phyloP scores from a whole-genome alignment of 2,329 filamentous ascomycete genomes.

The Ophiosphaerella narmari region DNA sequence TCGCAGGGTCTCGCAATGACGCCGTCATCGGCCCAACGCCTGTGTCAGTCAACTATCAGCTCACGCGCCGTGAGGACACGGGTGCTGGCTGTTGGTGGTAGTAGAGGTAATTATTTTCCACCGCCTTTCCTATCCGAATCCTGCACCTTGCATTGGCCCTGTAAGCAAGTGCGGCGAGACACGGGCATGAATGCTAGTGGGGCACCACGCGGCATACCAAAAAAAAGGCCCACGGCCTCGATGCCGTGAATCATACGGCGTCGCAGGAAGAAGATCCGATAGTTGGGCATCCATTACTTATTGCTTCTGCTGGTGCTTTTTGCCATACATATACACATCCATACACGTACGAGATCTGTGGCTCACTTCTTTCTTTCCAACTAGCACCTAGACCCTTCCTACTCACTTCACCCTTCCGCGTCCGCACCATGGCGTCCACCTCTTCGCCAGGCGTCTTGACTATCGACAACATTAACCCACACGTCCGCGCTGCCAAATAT shows the following conservation, averaged over 20 bases:
- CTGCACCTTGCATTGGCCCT: not conserved
- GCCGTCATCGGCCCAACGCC: conserved; percentile 37
- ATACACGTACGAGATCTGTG: not conserved
- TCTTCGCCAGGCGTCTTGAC: conserved; percentile 59
- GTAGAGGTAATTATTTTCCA: conserved; percentile 34
- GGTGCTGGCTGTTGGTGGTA: conserved; percentile 13
- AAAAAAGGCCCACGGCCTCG: conserved; percentile 28
- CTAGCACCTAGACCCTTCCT: conserved; percentile 12
- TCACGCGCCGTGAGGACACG: conserved; percentile 15
- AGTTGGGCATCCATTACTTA: not conserved
- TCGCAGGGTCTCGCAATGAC: conserved; percentile 33
- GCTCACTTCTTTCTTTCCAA: conserved; percentile 14
- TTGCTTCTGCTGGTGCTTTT: conserved; percentile 9
- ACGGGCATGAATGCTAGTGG: conserved; percentile 28
- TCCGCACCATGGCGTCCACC: conserved; percentile 50
- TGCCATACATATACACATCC: too few species aligned
- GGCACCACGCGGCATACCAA: conserved; percentile 31
- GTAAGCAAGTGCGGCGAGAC: conserved; percentile 10
- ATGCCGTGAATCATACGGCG: conserved; percentile 15
- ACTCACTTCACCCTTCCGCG: conserved; percentile 3
- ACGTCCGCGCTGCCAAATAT: conserved; percentile 87
- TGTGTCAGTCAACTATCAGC: conserved; percentile 20
- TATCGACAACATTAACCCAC: conserved; percentile 88
- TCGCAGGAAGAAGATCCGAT: conserved; percentile 14
- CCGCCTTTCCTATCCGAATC: conserved; percentile 7